Evolutionary conservation across 306 rosid species (phyloP).

Genomic region (Cicer yamashitae): DNA sequence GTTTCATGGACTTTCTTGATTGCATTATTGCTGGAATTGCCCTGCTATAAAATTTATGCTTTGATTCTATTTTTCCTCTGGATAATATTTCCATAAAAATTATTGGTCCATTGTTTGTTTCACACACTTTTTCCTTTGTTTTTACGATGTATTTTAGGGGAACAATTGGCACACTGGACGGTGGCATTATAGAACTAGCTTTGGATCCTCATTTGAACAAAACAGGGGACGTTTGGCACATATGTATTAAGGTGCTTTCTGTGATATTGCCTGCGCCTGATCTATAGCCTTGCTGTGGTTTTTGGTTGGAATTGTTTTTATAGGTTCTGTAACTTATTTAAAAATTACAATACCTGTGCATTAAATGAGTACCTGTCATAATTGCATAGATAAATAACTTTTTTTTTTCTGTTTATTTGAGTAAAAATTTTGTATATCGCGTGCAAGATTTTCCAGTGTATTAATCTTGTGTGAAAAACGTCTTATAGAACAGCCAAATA

Average conservation of each 20-base stretch:
- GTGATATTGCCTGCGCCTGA: slow-evolving; percentile 44
- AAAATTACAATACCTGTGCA: slow-evolving; percentile 10
- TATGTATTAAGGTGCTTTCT: slow-evolving; percentile 74
- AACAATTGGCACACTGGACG: slow-evolving; percentile 54
- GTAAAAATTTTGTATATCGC: slow-evolving; percentile 22
- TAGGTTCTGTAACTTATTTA: slow-evolving; percentile 25
- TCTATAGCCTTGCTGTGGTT: slow-evolving; percentile 22
- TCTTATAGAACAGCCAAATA: background rate
- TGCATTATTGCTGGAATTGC: slow-evolving; percentile 16
- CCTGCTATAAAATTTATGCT: slow-evolving; percentile 20
- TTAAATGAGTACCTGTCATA: slow-evolving; percentile 20
- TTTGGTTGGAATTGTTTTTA: slow-evolving; percentile 32
- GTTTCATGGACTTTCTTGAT: slow-evolving; percentile 25
- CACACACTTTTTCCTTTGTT: slow-evolving; percentile 31
- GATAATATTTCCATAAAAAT: slow-evolving; percentile 1
- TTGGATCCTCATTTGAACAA: slow-evolving; percentile 80
- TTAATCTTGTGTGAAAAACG: slow-evolving; percentile 14
- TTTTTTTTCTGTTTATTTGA: slow-evolving; percentile 8
- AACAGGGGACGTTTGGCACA: slow-evolving; percentile 98
- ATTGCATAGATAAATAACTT: slow-evolving; percentile 34
- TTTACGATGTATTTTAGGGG: slow-evolving; percentile 46
- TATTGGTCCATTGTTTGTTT: slow-evolving; percentile 22
- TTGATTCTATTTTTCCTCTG: background rate
- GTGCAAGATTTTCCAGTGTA: slow-evolving; percentile 11
- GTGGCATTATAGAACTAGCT: slow-evolving; percentile 67